Conservation (phyloP, 2,329 filamentous ascomycete species). For the Esteya vermicola region DNA sequence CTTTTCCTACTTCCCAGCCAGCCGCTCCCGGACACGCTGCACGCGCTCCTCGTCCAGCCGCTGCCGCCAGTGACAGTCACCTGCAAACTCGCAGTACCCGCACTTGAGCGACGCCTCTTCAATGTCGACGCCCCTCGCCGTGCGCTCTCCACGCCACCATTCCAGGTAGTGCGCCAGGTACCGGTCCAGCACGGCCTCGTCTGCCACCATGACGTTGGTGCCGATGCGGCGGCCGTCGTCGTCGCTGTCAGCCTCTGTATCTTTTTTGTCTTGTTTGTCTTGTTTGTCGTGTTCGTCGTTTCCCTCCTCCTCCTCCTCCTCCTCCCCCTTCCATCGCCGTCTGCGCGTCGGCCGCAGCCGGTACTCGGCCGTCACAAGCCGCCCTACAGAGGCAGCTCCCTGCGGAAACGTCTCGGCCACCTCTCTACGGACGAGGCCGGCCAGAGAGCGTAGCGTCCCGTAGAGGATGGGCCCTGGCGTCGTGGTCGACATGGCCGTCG, state of each 20-base stretch:
- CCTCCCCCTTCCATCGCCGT: not conserved
- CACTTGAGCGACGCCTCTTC: slow-evolving; percentile 78
- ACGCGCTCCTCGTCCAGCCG: slow-evolving; percentile 46
- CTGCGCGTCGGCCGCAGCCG: slow-evolving; percentile 16
- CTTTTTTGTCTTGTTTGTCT: slow-evolving; percentile 2
- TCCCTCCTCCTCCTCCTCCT: not conserved
- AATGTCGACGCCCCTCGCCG: slow-evolving; percentile 60
- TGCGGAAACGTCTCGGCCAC: slow-evolving; percentile 37
- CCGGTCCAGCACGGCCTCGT: slow-evolving; percentile 42
- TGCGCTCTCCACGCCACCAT: slow-evolving; percentile 73
- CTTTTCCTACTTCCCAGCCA: not conserved
- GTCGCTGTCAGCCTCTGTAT: slow-evolving; percentile 18
- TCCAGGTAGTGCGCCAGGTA: slow-evolving; percentile 58
- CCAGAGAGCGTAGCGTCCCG: slow-evolving; percentile 30
- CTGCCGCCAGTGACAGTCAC: slow-evolving; percentile 63
- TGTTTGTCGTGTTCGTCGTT: not conserved
- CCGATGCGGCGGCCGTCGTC: slow-evolving; percentile 28
- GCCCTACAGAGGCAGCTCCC: slow-evolving; percentile 31
- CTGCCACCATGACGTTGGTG: slow-evolving; percentile 48
- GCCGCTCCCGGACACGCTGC: slow-evolving; percentile 7
- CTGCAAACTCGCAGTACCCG: slow-evolving; percentile 65
- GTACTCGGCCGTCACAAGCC: slow-evolving; percentile 40
- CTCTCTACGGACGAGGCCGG: slow-evolving; percentile 30
- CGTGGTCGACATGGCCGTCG: too few relatives aligned
- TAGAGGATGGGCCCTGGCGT: slow-evolving; percentile 34